Percentiles rank a stretch among this genome's conserved stretches.
Evolutionary conservation across 768 basidiomycete species (phyloP).

Genomic region (Tricholoma matsutake): DNA sequence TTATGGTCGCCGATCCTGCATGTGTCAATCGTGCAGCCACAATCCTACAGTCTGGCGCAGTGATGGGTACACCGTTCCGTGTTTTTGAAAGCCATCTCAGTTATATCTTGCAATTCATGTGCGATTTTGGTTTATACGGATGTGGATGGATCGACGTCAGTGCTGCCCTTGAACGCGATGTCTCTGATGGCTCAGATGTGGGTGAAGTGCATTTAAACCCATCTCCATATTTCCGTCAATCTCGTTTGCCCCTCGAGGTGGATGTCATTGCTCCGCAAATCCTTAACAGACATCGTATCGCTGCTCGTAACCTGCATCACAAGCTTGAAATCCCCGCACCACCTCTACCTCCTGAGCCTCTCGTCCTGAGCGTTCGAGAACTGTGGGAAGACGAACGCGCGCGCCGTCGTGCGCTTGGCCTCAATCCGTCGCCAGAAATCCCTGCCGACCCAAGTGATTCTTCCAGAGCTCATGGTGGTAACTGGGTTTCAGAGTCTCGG

Average conservation of each 20-base stretch:
- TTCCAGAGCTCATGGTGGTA: constrained; percentile 51
- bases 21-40: constrained; percentile 66
- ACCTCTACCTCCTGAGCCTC: constrained; percentile 55
- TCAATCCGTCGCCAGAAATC: constrained; percentile 69
- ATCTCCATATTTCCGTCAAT: constrained; percentile 65
- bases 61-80: constrained; percentile 76
- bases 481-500: constrained; percentile 70
- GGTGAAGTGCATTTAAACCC: constrained; percentile 31
- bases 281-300: constrained; percentile 71
- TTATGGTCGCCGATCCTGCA: constrained; percentile 70
- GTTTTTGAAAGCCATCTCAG: constrained; percentile 91
- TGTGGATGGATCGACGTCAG: constrained; percentile 85
- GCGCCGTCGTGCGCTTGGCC: constrained; percentile 62
- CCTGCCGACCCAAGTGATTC: constrained; percentile 68
- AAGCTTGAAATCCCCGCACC: constrained; percentile 68
- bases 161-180: constrained; percentile 57
- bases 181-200: constrained; percentile 23
- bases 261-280: constrained; percentile 82
- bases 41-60: constrained; percentile 76
- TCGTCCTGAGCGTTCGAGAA: constrained; percentile 87
- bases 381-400: constrained; percentile 96
- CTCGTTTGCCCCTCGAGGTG: constrained; percentile 72
- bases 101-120: constrained; percentile 88
- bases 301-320: constrained; percentile 57
- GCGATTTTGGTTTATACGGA: constrained; percentile 92